Evolutionary conservation across 2,329 filamentous ascomycete species (phyloP).

Genomic region (Fusarium sp.): DNA sequence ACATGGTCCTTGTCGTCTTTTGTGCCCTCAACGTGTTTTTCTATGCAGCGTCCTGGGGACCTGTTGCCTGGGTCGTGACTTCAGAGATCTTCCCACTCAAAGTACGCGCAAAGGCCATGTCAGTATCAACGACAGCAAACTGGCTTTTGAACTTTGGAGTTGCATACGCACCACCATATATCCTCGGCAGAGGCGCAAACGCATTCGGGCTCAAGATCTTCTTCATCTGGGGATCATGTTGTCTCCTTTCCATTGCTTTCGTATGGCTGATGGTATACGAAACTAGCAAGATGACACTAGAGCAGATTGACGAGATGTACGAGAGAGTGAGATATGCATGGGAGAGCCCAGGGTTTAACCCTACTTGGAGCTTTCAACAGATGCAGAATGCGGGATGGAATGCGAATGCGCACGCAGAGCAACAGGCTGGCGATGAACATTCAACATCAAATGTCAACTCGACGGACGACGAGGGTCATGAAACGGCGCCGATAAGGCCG

Average conservation of each 20-base stretch:
- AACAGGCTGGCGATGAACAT: conserved; percentile 23
- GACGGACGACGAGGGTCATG: not conserved
- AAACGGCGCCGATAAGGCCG: not conserved
- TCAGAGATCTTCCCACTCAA: conserved; percentile 76
- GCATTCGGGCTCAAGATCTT: conserved; percentile 78
- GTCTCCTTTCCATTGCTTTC: conserved; percentile 75
- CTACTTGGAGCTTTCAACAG: conserved; percentile 75
- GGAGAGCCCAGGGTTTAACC: conserved; percentile 73
- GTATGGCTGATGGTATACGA: conserved; percentile 80
- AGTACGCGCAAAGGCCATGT: conserved; percentile 78
- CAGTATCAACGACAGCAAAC: conserved; percentile 78
- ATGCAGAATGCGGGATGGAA: conserved; percentile 69
- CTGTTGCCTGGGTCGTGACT: conserved; percentile 78
- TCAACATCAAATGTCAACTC: conserved; percentile 32
- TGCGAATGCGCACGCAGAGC: conserved; percentile 58
- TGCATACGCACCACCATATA: conserved; percentile 84
- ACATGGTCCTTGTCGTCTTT: conserved; percentile 70
- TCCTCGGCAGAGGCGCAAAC: conserved; percentile 71
- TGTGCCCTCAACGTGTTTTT: conserved; percentile 78
- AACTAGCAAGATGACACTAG: conserved; percentile 78
- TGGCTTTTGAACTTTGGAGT: conserved; percentile 85
- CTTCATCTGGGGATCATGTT: conserved; percentile 83
- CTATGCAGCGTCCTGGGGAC: conserved; percentile 81
- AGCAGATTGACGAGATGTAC: conserved; percentile 84
- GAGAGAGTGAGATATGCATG: conserved; percentile 75